These are phyloP conservation scores for Fusarium sp. DNA, from an alignment of 2,329 filamentous ascomycete species.

Conservation along the genomic window DNA sequence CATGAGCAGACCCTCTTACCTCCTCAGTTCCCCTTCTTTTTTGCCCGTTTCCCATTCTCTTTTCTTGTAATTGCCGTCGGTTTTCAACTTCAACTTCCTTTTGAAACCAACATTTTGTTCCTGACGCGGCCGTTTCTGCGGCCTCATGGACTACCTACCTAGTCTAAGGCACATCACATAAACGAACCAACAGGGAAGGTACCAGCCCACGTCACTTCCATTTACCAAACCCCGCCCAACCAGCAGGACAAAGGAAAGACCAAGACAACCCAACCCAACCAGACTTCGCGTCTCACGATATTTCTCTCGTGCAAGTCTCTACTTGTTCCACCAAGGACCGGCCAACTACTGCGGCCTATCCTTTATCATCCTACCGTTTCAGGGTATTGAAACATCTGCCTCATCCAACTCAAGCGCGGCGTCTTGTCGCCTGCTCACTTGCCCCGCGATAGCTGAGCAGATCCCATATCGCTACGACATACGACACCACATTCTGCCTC, in stretches of 20 bases:
- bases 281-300: constrained; percentile 7
- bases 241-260: constrained; percentile 22
- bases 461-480: constrained; percentile 12
- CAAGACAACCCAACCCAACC: constrained; percentile 4
- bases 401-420: constrained; percentile 17
- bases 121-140: constrained; percentile 48
- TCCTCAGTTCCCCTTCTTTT: neutral
- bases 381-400: constrained; percentile 15
- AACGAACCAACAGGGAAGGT: constrained; percentile 26
- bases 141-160: constrained; percentile 44
- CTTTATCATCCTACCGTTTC: constrained; percentile 10
- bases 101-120: constrained; percentile 31
- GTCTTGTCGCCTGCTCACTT: constrained; percentile 8
- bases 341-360: constrained; percentile 10
- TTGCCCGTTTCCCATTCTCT: neutral
- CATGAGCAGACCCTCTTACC: constrained; percentile 17
- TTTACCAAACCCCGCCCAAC: constrained; percentile 41
- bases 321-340: constrained; percentile 19
- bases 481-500: constrained; percentile 6
- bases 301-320: constrained; percentile 3
- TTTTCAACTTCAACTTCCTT: constrained; percentile 10
- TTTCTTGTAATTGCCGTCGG: constrained; percentile 1
- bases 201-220: constrained; percentile 26
- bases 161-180: constrained; percentile 19
- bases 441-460: constrained; percentile 32